Base-by-base conservation (phyloP, 164 flowering plant species). In the Chloranthus sessilifolius region DNA sequence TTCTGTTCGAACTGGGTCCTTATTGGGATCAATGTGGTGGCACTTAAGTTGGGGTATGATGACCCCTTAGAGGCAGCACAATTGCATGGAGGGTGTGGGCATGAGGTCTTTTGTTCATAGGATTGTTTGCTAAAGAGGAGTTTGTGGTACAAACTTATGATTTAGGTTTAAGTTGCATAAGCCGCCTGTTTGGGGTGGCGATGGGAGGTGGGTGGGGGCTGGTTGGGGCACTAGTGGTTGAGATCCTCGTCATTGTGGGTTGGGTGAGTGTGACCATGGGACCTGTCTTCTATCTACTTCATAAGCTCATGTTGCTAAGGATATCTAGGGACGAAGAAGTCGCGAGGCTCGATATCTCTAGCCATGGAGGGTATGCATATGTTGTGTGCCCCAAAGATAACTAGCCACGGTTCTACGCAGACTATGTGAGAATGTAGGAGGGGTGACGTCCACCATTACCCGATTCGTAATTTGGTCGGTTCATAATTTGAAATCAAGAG, bases 241-340 rank as follows among this genome's bases (percentile, higher is more conserved):
- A 82, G 59, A 30, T 81, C 12, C 7, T 75, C 25, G 78, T 40
- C 15, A 75, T 85, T 35, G 58, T 73, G 48, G 76, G 57, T 0
- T 86, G 95, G 95, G 95, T 81, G 2, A 72, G 75, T 51, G 45
- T 53, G n/a, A 86, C 95, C 39, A 86, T 81, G 90, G 88, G 82
- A 0, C 85, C 90, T 9, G 70, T 81, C 1, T 81, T 82, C 61
- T 79, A 61, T 29, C 62, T 37, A 10, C 76, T 86, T 1, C 75
- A 73, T 26, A 75, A 70, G 67, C 65, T 86, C 3, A 12, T 38
- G 49, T 7, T 86, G 1, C 36, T 82, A 26, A 72, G 90, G 63
- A 79, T 81, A 16, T 59, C 88, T 0, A 21, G 19, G 0, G 85
- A 77, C 0, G 90, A 85, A 0, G 90, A 82, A 53, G 49, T 70